Conservation (phyloP, 805 yeast genomes). For the Teunomyces panamensis region DNA sequence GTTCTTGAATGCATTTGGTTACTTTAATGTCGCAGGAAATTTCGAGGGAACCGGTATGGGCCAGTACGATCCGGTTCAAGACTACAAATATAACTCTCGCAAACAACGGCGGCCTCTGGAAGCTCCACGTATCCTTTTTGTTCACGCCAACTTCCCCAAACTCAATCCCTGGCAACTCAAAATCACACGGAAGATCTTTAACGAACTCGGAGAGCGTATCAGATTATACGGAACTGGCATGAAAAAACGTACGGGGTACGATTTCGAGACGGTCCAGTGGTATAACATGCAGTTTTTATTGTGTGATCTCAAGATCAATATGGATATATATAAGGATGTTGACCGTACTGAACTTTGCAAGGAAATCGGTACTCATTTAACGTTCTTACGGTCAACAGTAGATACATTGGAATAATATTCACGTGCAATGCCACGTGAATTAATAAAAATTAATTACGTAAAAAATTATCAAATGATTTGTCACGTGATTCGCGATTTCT, state of each 20-base stretch:
- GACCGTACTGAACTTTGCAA: conserved; percentile 43
- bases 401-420: conserved; percentile 31
- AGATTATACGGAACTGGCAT: conserved; percentile 59
- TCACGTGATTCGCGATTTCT: neutral
- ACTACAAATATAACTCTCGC: conserved; percentile 29
- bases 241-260: conserved; percentile 50
- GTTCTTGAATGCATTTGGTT: conserved; percentile 51
- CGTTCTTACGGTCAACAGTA: conserved; percentile 37
- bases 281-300: conserved; percentile 51
- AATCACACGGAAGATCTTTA: conserved; percentile 37
- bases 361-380: conserved; percentile 48
- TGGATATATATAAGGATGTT: conserved; percentile 43
- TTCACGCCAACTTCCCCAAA: conserved; percentile 68
- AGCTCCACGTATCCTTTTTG: conserved; percentile 42
- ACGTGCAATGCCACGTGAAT: neutral
- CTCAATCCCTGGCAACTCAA: conserved; percentile 58
- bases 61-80: conserved; percentile 68
- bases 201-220: conserved; percentile 45
- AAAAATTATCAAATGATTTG: neutral
- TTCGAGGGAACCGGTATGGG: conserved; percentile 76
- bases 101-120: conserved; percentile 9
- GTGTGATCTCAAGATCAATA: conserved; percentile 48
- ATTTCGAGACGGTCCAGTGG: conserved; percentile 61
- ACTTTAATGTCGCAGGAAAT: conserved; percentile 29
- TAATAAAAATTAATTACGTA: neutral